phyloP scores from a whole-genome alignment of 805 yeast genomes.

The Cyberlindnera petersonii region DNA sequence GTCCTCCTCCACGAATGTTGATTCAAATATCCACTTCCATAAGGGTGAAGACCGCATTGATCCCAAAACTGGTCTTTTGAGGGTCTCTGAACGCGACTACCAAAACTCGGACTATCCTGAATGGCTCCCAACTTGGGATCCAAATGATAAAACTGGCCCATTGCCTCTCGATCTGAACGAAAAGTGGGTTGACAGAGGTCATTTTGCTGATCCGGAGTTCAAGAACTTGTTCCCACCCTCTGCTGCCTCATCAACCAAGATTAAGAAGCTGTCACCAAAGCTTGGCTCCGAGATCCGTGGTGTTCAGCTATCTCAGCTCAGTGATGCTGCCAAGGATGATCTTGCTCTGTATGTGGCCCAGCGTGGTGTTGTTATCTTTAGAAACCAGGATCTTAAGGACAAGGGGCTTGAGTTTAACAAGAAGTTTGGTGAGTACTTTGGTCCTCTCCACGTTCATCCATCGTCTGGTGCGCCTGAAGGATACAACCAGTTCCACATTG shows the following conservation, averaged over 20 bases:
- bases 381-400: conserved; percentile 61
- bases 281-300: conserved; percentile 64
- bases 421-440: conserved; percentile 60
- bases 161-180: conserved; percentile 48
- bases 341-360: conserved; percentile 65
- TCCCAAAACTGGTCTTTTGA: conserved; percentile 40
- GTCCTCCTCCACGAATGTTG: not conserved
- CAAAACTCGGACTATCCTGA: conserved; percentile 42
- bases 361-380: conserved; percentile 63
- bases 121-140: conserved; percentile 67
- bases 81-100: conserved; percentile 39
- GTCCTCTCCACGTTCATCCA: conserved; percentile 70
- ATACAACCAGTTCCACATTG: conserved; percentile 58
- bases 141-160: conserved; percentile 48
- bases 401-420: conserved; percentile 45
- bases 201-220: conserved; percentile 52
- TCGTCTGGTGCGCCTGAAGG: conserved; percentile 65
- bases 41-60: conserved; percentile 47
- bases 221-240: conserved; percentile 46
- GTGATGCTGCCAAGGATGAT: conserved; percentile 58
- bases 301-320: conserved; percentile 53
- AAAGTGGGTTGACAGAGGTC: conserved; percentile 49
- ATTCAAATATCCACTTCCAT: conserved; percentile 39
- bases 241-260: not conserved
- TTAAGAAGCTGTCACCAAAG: conserved; percentile 56